phyloP scores from a whole-genome alignment of 345 rosid genomes.

The Mallotus nudiflorus region DNA sequence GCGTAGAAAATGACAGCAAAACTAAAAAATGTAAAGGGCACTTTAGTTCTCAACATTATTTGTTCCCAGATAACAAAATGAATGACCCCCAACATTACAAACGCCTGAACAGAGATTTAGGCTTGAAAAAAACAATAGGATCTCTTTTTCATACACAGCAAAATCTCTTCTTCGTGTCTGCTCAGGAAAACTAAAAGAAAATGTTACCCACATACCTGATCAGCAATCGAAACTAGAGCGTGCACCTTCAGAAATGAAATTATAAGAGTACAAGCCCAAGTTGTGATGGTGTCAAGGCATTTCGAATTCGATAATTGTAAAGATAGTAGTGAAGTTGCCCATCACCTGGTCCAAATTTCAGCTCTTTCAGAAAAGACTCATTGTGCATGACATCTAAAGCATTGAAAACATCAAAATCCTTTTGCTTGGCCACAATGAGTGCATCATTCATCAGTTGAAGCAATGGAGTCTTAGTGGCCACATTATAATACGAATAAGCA shows the following conservation, averaged over 20 bases:
- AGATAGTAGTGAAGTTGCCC: conserved; percentile 94
- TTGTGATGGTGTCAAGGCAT: conserved; percentile 62
- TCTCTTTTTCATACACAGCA: conserved; percentile 9
- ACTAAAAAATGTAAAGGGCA: background rate
- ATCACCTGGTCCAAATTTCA: conserved; percentile 94
- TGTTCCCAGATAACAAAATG: conserved; percentile 18
- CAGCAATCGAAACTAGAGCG: conserved; percentile 11
- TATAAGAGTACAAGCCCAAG: conserved; percentile 90
- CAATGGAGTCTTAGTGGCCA: conserved; percentile 73
- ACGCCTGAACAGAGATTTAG: conserved; percentile 3
- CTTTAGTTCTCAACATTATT: conserved; percentile 20
- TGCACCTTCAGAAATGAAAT: conserved; percentile 14
- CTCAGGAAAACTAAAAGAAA: background rate
- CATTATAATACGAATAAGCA: conserved; percentile 94
- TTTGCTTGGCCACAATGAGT: conserved; percentile 72
- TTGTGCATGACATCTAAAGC: conserved; percentile 94
- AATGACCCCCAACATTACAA: conserved; percentile 3
- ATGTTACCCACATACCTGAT: conserved; percentile 11
- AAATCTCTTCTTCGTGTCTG: conserved; percentile 17
- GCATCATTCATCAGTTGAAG: conserved; percentile 94
- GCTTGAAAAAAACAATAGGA: background rate
- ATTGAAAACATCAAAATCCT: conserved; percentile 86
- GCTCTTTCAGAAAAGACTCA: conserved; percentile 78
- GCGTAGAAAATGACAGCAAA: background rate
- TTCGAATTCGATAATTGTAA: conserved; percentile 67